Evolutionary conservation across 148 eudicot species (phyloP), one percentile per base, ranked within the genome.

Genomic region (Silene uniflora): DNA sequence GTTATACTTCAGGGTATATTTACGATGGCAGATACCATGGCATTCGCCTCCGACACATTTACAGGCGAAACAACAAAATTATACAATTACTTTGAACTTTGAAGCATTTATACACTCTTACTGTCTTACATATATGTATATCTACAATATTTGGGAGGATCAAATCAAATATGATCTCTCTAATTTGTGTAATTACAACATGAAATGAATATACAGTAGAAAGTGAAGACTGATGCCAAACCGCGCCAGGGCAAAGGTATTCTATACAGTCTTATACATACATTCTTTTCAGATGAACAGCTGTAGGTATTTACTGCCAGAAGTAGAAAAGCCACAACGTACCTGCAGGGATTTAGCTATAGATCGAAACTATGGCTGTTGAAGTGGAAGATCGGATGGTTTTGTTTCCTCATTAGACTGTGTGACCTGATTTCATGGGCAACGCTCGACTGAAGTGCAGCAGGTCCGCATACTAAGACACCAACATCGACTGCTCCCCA

Each of bases 391-490:
- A 93, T 76, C 2, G 98, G 87, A 67, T 86, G 76, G 72, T 87
- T 72, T 54, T 69, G 58, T 62, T 59, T 81, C 71, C 90, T 86
- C 67, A 35, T 84, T n/a, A 91, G 79, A 79, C 86, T 87, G 73
- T 70, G 86, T 16, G 87, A 81, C 81, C 98, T 88, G 80, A 93
- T 91, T 75, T 82, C 92, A 68, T 78, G 83, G n/a, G 98, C 97
- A 78, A 91, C 88, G 65, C 88, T 89, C 14, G 90, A 78, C 62
- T 88, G 88, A 54, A 93, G 93, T 32, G 87, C 80, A 39, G 81
- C 81, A 65, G 98, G 98, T 8, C 98, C 98, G 69, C 97, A 91
- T 12, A 90, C 89, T n/a, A 93, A 84, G 32, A 93, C 97, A 62
- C 98, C 98, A 9, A 89, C 82, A 67, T 93, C 90, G 19, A 81